Evolutionary conservation across 2,329 filamentous ascomycete genomes (phyloP).

Genomic region (Fusarium palustre): DNA sequence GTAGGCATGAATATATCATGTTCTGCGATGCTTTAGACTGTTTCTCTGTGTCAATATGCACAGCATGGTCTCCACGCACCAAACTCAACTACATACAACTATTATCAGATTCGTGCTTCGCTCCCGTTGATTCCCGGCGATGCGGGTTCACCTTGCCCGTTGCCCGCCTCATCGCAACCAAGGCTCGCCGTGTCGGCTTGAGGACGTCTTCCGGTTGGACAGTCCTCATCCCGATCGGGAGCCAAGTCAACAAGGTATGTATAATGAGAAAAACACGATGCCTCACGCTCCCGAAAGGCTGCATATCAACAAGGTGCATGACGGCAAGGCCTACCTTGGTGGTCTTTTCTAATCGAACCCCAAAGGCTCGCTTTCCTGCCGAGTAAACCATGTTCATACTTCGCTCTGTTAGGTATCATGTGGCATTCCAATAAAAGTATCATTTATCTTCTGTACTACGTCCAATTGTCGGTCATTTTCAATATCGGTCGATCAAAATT

Average conservation of each 20-base stretch:
- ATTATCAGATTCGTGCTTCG: background rate
- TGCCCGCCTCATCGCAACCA: constrained; percentile 24
- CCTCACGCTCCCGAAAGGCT: constrained; percentile 39
- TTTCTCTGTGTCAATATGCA: constrained; percentile 14
- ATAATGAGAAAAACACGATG: constrained; percentile 17
- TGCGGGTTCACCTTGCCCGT: constrained; percentile 38
- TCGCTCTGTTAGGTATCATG: constrained; percentile 10
- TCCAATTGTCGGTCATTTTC: constrained; percentile 38
- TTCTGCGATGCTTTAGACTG: background rate
- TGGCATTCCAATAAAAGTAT: constrained; percentile 6
- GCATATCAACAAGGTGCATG: constrained; percentile 23
- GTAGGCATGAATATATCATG: background rate
- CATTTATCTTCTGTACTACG: background rate
- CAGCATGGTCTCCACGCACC: constrained; percentile 23
- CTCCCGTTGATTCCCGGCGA: constrained; percentile 45
- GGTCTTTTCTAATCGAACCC: constrained; percentile 5
- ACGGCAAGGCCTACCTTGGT: constrained; percentile 5
- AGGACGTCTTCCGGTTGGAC: constrained; percentile 44
- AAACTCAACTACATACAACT: constrained; percentile 22
- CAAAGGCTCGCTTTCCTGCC: constrained; percentile 1
- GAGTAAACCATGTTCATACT: constrained; percentile 25
- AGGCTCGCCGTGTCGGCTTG: constrained; percentile 37
- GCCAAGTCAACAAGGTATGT: constrained; percentile 30
- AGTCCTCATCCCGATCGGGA: constrained; percentile 37
- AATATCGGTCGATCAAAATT: constrained; percentile 35